Base-by-base conservation (phyloP, 768 basidiomycete species). In the Suillus decipiens region DNA sequence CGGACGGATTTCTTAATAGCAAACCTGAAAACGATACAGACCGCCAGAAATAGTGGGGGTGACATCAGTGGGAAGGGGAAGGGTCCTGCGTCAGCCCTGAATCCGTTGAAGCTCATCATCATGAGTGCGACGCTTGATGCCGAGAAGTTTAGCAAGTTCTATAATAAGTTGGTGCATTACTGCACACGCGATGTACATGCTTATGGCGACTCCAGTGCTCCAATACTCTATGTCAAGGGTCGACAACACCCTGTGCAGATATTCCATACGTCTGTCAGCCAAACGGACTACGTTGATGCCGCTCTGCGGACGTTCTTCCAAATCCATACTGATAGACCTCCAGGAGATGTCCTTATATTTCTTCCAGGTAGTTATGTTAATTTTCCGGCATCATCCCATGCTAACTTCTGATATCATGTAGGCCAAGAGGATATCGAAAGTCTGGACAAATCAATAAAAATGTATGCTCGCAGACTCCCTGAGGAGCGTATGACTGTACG, bases 41-140 rank as follows among this genome's bases (percentile, higher is more conserved):
- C 77, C 45, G 75, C 79, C 59, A 80, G 96, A 67, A 95, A 93
- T 68, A 71, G 69, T 1, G 66, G 61, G 28, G 67, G 59, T 60
- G 83, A 81, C 59, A 78, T 78, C 45, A 88, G 86, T 67, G 76
- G 71, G 47, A 78, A 84, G 58, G 76, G 70, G 54, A 78, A 83
- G 56, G 71, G 70, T 15, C 72, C 76, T 17, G 67, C 70, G 2
- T 69, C 72, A 15, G 71, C 72, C 47, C 70, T 80, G 3, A 87
- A 86, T 64, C 89, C 90, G 17, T 83, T 99, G 64, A 99, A 96
- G 74, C 84, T 99, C 43, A 84, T 99, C 24, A 85, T 99, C 67
- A 99, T 99, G 97, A 95, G 93, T 74, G 97, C 97, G 3, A 99
- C 97, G 8, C 82, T 99, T 41, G 96, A 99, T 71, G 96, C 96